A percentile compares a stretch with the other conserved stretches of the same genome.
phyloP scores from a whole-genome alignment of 345 rosid species.

The Syzygium jambos region DNA sequence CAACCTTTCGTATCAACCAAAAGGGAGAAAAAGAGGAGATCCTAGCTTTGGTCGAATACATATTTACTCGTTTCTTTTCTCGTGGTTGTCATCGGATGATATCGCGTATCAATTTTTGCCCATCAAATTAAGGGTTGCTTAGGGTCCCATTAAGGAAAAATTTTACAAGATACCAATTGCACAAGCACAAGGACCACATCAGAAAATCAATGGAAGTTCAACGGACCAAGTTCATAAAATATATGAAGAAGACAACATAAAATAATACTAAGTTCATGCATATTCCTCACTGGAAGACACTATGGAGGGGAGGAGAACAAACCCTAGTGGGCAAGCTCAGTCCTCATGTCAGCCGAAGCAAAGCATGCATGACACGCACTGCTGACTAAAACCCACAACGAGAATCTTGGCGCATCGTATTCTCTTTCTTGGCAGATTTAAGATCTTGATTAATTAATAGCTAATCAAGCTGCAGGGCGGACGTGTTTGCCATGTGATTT shows the following conservation, averaged over 20 bases:
- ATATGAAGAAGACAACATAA: not conserved
- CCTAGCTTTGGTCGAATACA: not conserved
- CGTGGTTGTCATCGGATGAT: not conserved
- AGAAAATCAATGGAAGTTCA: not conserved
- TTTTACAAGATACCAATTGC: not conserved
- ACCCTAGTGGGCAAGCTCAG: conserved; percentile 1
- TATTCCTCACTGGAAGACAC: conserved; percentile 1
- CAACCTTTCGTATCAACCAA: not conserved
- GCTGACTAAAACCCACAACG: not conserved
- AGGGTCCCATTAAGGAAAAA: not conserved
- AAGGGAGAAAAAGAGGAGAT: not conserved
- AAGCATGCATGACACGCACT: not conserved
- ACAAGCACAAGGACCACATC: not conserved
- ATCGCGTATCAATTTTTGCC: not conserved
- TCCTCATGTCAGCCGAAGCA: not conserved
- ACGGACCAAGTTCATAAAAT: not conserved
- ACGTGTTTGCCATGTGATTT: not conserved
- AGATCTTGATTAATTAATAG: not conserved
- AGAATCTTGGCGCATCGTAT: not conserved
- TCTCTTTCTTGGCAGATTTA: not conserved
- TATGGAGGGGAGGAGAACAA: not conserved
- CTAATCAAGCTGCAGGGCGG: not conserved
- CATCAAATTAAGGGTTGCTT: not conserved
- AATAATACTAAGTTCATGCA: not conserved
- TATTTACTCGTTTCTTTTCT: not conserved